Evolutionary conservation across 495 filamentous ascomycete genomes (phyloP), one percentile per base, ranked within the genome.

Genomic region (Bryoglossum gracile): DNA sequence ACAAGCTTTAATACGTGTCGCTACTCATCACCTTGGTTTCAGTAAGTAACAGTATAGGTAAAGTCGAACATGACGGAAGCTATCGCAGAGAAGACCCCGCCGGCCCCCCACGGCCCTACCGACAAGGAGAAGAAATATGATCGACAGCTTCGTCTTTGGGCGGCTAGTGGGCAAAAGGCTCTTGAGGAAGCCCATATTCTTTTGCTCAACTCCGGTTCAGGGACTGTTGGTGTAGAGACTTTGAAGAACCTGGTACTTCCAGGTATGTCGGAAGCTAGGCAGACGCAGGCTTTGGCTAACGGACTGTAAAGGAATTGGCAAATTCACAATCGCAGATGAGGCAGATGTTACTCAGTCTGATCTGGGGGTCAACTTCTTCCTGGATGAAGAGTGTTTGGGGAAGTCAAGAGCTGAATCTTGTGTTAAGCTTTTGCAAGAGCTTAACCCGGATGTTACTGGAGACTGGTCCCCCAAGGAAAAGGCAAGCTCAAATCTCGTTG

Each of bases 191-290:
- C 94, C 2, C 87, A 90, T 49, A 81, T 99, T 5, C 73, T 96
- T 14, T 74, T 99, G 16, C 69, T 99, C 44, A 95, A 94, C 63
- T 85, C 82, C 8, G 87, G 87, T 1, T 68, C 83, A 4, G 87
- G 89, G 24, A 83, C 86, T 2, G 86, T 87, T 8, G 92, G 94
- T 3, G 78, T 95, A 23, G 92, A 99, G 66, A 81, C 89, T 0
- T 76, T 99, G 47, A 99, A 99, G 75, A 99, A 99, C 63, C 78
- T 99, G 18, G 85, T 97, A 1, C 67, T 99, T 36, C 92, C 92
- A 48, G 80, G 82, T 81, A 68, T 22, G 53, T 8, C 17, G 16
- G 39, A 28, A 36, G 14, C 25, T n/a, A 28, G 5, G 2, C 8
- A 10, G 14, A n/a, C 34, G n/a, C 26, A 30, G 41, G 21, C 2